phyloP scores from a whole-genome alignment of 306 rosid species.

The Acacia crassicarpa region DNA sequence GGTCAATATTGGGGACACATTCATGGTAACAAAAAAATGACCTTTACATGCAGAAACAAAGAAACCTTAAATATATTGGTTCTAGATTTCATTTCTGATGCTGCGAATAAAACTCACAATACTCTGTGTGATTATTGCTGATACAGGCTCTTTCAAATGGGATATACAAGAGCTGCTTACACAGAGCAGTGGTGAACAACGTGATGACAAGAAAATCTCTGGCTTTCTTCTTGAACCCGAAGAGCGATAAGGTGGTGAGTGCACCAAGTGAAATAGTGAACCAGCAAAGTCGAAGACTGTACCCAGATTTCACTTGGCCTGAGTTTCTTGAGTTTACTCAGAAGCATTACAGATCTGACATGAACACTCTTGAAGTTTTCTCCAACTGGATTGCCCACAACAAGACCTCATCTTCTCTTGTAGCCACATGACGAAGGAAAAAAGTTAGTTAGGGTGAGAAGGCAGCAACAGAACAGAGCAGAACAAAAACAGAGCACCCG shows the following conservation, averaged over 20 bases:
- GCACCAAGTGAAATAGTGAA: constrained; percentile 81
- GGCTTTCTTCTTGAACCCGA: constrained; percentile 93
- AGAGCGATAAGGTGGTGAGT: constrained; percentile 69
- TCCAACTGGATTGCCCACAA: constrained; percentile 63
- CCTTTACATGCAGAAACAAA: not conserved
- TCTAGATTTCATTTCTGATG: not conserved
- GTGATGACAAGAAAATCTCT: constrained; percentile 75
- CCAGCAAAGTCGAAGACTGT: constrained; percentile 51
- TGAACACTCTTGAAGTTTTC: constrained; percentile 78
- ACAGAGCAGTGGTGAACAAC: constrained; percentile 95
- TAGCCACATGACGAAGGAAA: not conserved
- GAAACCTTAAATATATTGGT: not conserved
- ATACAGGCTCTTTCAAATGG: constrained; percentile 90
- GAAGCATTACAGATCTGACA: constrained; percentile 88
- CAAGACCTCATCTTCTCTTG: constrained; percentile 25
- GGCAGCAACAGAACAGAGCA: not conserved
- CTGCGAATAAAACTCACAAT: not conserved
- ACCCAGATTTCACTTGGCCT: constrained; percentile 98
- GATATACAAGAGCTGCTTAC: constrained; percentile 90
- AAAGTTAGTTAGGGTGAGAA: too few species aligned
- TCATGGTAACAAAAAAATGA: constrained; percentile 57
- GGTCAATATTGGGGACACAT: constrained; percentile 96
- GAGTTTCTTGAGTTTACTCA: constrained; percentile 82
- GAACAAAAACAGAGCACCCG: constrained; percentile 21
- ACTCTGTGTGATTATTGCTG: not conserved